Evolutionary conservation across 2,329 filamentous ascomycete genomes (phyloP), one percentile per base, ranked within the genome.

Genomic region (Claviceps sp.): DNA sequence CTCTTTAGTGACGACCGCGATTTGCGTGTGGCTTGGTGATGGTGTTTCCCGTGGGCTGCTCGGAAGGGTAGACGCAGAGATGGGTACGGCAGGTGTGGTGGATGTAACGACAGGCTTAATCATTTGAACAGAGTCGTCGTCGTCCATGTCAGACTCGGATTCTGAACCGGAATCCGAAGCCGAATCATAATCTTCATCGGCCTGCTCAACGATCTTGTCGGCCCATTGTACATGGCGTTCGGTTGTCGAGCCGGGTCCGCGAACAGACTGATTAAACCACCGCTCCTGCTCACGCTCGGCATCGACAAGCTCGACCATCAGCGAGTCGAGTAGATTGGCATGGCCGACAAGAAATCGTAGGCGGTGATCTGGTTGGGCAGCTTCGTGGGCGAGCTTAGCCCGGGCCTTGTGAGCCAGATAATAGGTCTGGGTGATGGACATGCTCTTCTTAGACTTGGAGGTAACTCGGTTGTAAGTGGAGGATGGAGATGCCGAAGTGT

Each of bases 381-480:
- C 93, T 75, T 97, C 91, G 58, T 79, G 81, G 59, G 89, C 89
- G 65, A 98, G 89, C 89, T 98, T 98, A 62, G 84, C 85, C 69
- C 93, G 84, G 67, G 93, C 93, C 72, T 90, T 91, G 78, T 95
- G 90, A 67, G 93, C 93, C 63, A 97, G 85, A 76, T 89, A 95
- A 85, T 97, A 98, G 56, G 91, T 97, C 73, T 96, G 89, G 30
- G 91, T 94, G 74, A 97, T 85, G 68, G 87, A 94, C 93, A 97
- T 97, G 73, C 85, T 90, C 72, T 89, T 87, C 74, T 85, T 77
- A 4, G 40, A 18, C 16, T 18, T 30, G 58, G 72, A 69, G 49
- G 72, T 59, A 53, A 59, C 51, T 47, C 63, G 62, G 55, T 60
- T 59, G 51, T 65, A 62, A 56, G 63, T 59, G 53, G 56, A 52